Evolutionary conservation across 805 yeast species (phyloP), one percentile per base, ranked within the genome.

Genomic region (Brettanomyces sp.): DNA sequence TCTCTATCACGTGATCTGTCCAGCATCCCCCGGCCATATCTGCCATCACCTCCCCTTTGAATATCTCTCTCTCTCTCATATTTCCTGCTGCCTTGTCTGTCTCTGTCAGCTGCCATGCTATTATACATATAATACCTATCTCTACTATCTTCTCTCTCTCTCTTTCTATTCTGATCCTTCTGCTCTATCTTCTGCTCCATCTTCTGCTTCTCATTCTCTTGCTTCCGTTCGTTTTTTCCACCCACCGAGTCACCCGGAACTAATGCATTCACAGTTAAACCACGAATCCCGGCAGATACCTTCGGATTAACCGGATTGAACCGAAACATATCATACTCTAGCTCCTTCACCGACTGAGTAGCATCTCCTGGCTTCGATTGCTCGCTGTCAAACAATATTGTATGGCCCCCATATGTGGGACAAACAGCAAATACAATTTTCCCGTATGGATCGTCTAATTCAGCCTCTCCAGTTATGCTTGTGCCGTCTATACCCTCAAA

Each of bases 111-210:
- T 28, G 32, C 3, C 32, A 28, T 6, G 32, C 32, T 49, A 4
- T 74, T 74, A 47, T 69, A 72, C 37, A 67, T 50, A 43, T 28
- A 28, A 9, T 28, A 28, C 11, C 32, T 28, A 28, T 28, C 32
- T 28, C 32, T 28, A 8, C 12, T 9, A 36, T 36, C 38, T 14
- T 21, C 22, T 21, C 23, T 21, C 9, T 14, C 38, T 36, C 38
- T 14, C 23, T 36, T 21, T 14, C 22, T 28, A 28, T 28, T 28
- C 11, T 28, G 32, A 28, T 28, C 11, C 7, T 28, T 9, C 11
- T 28, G 8, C 41, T 38, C 14, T 22, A 13, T 2, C 41, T 24
- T 9, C 11, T 28, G 8, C 41, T 38, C 14, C 9, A 13, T 7
- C 41, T 24, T 21, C n/a, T 22, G 24, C 11, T 13, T 21, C 8